Conservation (phyloP, 2,329 filamentous ascomycete species). For the Curvularia eragrostidis region DNA sequence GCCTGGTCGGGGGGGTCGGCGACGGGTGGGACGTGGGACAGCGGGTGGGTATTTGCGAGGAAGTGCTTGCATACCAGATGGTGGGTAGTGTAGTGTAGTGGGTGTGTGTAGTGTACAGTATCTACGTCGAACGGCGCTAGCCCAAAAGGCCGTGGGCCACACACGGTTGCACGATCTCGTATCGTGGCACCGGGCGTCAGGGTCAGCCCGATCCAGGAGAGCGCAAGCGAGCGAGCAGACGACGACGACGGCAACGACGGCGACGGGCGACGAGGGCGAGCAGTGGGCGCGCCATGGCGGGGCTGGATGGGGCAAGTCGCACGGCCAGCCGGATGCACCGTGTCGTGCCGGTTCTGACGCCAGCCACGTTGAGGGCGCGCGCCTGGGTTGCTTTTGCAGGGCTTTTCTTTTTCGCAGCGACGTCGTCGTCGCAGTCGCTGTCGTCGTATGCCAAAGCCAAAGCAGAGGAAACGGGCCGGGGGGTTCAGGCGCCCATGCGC, state of each 20-base stretch:
- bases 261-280: too few species aligned
- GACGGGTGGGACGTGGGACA: constrained; percentile 27
- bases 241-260: too few species aligned
- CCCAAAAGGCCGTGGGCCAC: constrained; percentile 26
- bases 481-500: constrained; percentile 24
- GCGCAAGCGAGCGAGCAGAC: constrained; percentile 20
- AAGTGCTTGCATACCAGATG: background rate
- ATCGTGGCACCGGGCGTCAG: constrained; percentile 48
- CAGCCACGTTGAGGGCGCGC: background rate
- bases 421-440: too few species aligned
- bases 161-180: constrained; percentile 47
- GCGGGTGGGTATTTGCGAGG: constrained; percentile 20
- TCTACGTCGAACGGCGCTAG: constrained; percentile 24
- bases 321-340: constrained; percentile 11
- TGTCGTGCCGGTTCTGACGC: too few species aligned
- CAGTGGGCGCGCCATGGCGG: constrained; percentile 5
- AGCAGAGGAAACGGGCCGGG: constrained; percentile 32
- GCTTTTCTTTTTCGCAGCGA: background rate
- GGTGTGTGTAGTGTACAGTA: too few species aligned
- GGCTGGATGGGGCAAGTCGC: constrained; percentile 35
- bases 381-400: background rate
- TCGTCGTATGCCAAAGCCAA: too few species aligned
- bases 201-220: constrained; percentile 42
- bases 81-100: too few species aligned
- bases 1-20: constrained; percentile 40